These are phyloP conservation scores for Saccharata proteae DNA, from an alignment of 2,329 filamentous ascomycete species.

Conservation along the genomic window DNA sequence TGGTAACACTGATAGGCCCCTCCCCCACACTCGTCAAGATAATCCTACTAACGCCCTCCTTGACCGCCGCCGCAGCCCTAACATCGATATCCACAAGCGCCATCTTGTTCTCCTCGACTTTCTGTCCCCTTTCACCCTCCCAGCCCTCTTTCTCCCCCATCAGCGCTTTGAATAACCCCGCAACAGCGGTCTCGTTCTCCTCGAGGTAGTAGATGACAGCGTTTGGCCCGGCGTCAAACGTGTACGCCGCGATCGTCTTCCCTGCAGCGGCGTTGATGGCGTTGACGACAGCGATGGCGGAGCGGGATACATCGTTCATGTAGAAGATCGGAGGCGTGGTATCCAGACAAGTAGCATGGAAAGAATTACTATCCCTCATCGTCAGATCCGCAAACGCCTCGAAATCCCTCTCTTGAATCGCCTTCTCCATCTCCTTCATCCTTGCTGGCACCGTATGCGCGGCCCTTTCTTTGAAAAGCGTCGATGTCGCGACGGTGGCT, in stretches of 20 bases:
- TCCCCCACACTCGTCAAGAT: conserved; percentile 89
- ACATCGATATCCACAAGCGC: conserved; percentile 53
- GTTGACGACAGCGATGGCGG: conserved; percentile 81
- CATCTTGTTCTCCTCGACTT: conserved; percentile 35
- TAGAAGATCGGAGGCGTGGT: conserved; percentile 98
- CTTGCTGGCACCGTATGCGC: conserved; percentile 64
- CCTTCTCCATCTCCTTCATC: conserved; percentile 76
- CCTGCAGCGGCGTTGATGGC: conserved; percentile 72
- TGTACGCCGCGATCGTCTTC: conserved; percentile 79
- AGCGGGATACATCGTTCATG: conserved; percentile 85
- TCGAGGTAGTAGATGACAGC: conserved; percentile 92
- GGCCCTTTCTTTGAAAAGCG: conserved; percentile 71
- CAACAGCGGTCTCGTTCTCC: conserved; percentile 58
- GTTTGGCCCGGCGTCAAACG: conserved; percentile 94
- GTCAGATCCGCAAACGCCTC: conserved; percentile 76
- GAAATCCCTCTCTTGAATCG: conserved; percentile 70
- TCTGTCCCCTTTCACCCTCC: conserved; percentile 45
- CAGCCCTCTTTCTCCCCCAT: conserved; percentile 57
- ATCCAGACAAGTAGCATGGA: conserved; percentile 90
- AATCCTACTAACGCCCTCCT: conserved; percentile 72
- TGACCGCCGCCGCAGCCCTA: conserved; percentile 37
- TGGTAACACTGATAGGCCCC: conserved; percentile 68
- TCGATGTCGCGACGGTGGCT: conserved; percentile 81
- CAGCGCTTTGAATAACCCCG: conserved; percentile 64
- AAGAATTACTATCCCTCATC: conserved; percentile 94